phyloP scores from a whole-genome alignment of 2,329 filamentous ascomycete species.

The Pestalotiopsis fici region DNA sequence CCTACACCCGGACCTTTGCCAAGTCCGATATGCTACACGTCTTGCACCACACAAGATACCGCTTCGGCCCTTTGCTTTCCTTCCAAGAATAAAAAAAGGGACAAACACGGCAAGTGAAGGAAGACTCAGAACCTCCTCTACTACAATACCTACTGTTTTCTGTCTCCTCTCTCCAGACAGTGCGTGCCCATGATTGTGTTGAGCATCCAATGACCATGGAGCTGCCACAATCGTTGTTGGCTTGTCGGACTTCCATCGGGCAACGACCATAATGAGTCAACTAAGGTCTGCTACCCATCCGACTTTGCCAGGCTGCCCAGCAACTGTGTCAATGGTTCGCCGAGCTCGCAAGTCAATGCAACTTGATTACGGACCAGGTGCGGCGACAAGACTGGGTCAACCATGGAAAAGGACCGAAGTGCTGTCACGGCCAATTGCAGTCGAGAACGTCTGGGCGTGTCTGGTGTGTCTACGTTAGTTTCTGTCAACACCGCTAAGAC shows the following conservation, averaged over 20 bases:
- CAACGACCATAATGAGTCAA: neutral
- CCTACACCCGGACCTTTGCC: neutral
- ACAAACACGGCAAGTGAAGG: neutral
- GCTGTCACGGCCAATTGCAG: constrained; percentile 2
- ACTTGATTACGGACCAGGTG: constrained; percentile 7
- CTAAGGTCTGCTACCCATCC: neutral
- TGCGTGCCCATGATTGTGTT: neutral
- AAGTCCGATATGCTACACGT: neutral
- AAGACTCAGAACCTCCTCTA: neutral
- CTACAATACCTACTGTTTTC: neutral
- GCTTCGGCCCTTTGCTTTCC: neutral
- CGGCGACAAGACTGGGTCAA: constrained; percentile 4
- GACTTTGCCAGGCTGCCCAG: neutral
- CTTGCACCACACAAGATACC: neutral
- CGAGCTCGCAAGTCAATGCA: constrained; percentile 8
- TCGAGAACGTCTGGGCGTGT: constrained; percentile 5
- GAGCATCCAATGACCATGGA: neutral
- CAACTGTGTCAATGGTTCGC: neutral
- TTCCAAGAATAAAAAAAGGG: neutral
- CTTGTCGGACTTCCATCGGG: neutral
- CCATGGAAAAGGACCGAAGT: constrained; percentile 8
- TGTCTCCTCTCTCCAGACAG: neutral
- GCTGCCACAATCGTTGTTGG: neutral
- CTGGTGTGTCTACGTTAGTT: neutral
- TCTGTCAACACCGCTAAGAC: neutral